phyloP scores from a whole-genome alignment of 2,329 filamentous ascomycete species.

The Hymenoscyphus infarciens region DNA sequence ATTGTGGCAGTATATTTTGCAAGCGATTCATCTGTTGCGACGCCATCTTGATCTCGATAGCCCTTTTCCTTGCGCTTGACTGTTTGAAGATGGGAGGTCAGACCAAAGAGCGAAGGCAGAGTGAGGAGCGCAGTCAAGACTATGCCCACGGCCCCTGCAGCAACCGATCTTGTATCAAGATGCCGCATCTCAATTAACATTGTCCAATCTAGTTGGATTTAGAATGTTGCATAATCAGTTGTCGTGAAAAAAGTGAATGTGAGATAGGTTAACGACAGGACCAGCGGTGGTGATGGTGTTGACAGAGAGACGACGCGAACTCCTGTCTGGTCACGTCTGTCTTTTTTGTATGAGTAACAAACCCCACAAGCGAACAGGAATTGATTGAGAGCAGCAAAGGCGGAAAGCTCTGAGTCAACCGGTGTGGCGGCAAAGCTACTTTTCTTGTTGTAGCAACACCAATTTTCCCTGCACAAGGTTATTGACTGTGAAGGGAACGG shows the following conservation, averaged over 20 bases:
- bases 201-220: neutral
- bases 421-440: neutral
- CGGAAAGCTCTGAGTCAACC: conserved; percentile 3
- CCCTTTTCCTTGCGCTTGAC: conserved; percentile 38
- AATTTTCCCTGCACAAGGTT: neutral
- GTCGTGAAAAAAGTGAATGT: neutral
- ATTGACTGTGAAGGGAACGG: neutral
- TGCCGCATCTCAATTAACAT: conserved; percentile 53
- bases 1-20: conserved; percentile 58
- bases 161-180: conserved; percentile 42
- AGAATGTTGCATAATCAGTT: neutral
- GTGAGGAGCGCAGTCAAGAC: conserved; percentile 38
- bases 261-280: neutral
- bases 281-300: no score
- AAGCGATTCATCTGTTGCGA: conserved; percentile 60
- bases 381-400: neutral
- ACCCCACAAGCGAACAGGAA: neutral
- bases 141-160: conserved; percentile 31
- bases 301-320: neutral
- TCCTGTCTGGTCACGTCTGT: neutral
- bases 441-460: neutral
- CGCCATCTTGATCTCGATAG: conserved; percentile 69
- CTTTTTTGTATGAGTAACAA: neutral
- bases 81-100: conserved; percentile 36
- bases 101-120: conserved; percentile 38